phyloP scores from a whole-genome alignment of 176 grass and related monocot species.

The bread wheat (Triticum aestivum) region DNA sequence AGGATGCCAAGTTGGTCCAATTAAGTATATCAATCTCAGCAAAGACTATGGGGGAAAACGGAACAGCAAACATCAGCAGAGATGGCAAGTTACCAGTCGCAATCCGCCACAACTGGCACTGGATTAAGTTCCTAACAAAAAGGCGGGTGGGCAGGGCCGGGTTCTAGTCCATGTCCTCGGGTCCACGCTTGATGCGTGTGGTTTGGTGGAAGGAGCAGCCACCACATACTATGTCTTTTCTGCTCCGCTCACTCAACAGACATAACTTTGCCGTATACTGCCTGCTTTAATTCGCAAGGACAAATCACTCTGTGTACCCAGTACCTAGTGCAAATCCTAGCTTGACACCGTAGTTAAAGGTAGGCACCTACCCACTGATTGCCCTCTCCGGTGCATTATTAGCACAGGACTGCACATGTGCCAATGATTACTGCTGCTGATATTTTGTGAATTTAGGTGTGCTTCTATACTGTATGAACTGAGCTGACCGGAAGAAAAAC shows the following conservation, averaged over 20 bases:
- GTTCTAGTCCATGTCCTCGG: slow-evolving; percentile 39
- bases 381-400: background rate
- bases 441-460: background rate
- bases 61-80: slow-evolving; percentile 46
- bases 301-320: slow-evolving; percentile 16
- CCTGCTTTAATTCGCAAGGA: slow-evolving; percentile 26
- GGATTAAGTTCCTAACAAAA: slow-evolving; percentile 41
- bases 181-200: slow-evolving; percentile 44
- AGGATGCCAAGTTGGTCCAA: slow-evolving; percentile 36
- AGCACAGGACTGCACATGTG: background rate
- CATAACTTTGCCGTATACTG: slow-evolving; percentile 35
- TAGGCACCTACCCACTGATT: background rate
- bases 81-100: slow-evolving; percentile 50
- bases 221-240: slow-evolving; percentile 1
- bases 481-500: background rate
- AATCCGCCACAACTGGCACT: slow-evolving; percentile 49
- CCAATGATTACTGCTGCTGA: background rate
- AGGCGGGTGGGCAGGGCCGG: slow-evolving; percentile 7
- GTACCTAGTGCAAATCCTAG: slow-evolving; percentile 20
- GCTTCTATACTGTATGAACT: slow-evolving; percentile 2
- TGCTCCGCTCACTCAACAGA: slow-evolving; percentile 26
- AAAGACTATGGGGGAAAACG: background rate
- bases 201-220: slow-evolving; percentile 44
- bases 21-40: slow-evolving; percentile 15
- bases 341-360: slow-evolving; percentile 15